Percentiles rank a stretch among this genome's conserved stretches.
These are phyloP conservation scores for Exophiala phaeomuriformis DNA, from an alignment of 2,329 filamentous ascomycete species.

Conservation along the genomic window DNA sequence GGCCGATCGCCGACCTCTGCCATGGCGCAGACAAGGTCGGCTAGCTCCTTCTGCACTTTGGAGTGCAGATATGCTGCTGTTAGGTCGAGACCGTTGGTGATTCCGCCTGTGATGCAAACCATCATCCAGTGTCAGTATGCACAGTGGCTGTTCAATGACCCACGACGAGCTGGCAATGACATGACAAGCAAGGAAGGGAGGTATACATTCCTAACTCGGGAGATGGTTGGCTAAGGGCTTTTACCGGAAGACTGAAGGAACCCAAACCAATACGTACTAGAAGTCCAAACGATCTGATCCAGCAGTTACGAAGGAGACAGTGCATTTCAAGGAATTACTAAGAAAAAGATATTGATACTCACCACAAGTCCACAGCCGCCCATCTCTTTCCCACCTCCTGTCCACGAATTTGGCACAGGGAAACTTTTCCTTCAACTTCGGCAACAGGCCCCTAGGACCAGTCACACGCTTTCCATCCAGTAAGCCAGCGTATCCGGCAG, in stretches of 20 bases:
- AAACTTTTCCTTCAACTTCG: slow-evolving; percentile 19
- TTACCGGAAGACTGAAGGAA: no score
- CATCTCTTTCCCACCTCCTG: slow-evolving; percentile 29
- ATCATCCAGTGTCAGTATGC: neutral
- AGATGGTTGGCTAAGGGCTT: neutral
- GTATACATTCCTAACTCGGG: no score
- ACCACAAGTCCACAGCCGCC: slow-evolving; percentile 32
- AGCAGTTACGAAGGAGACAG: no score
- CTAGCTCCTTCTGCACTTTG: slow-evolving; percentile 28
- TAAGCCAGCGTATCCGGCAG: slow-evolving; percentile 21
- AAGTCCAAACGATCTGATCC: no score
- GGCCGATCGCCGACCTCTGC: slow-evolving; percentile 31
- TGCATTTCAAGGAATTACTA: no score
- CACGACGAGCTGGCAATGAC: no score
- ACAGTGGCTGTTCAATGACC: neutral
- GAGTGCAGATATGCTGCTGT: slow-evolving; percentile 29
- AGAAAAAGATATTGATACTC: no score
- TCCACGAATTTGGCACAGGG: slow-evolving; percentile 19
- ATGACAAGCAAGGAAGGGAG: no score
- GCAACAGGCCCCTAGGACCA: slow-evolving; percentile 19
- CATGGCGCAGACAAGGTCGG: slow-evolving; percentile 31
- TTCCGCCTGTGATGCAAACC: slow-evolving; percentile 7
- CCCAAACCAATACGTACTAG: no score
- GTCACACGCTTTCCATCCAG: slow-evolving; percentile 21
- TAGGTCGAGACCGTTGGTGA: slow-evolving; percentile 33